Percentiles rank a stretch among this genome's conserved stretches.
phyloP scores from a whole-genome alignment of 2,329 filamentous ascomycete species.

The Paecilomyces fulvus region DNA sequence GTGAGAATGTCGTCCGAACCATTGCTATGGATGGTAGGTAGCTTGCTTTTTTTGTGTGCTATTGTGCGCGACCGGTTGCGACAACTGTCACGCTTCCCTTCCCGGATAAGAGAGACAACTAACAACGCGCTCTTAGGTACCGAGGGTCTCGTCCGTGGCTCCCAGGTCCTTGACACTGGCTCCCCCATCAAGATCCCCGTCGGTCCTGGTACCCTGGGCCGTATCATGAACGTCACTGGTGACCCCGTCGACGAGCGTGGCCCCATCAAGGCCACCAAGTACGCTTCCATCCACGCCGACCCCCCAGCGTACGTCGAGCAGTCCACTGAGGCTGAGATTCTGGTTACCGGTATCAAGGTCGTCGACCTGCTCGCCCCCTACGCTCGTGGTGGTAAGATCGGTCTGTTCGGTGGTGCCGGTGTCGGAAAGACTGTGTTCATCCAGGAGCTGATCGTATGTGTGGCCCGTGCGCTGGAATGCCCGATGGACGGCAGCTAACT shows the following conservation, averaged over 20 bases:
- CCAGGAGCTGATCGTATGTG: constrained; percentile 87
- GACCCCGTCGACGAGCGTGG: constrained; percentile 99
- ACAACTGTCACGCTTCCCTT: background rate
- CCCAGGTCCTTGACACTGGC: constrained; percentile 78
- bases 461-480: background rate
- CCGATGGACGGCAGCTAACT: background rate
- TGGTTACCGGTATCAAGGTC: constrained; percentile 99
- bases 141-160: constrained; percentile 96
- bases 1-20: constrained; percentile 97
- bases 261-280: constrained; percentile 88
- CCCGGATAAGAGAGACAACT: constrained; percentile 11
- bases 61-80: background rate
- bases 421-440: constrained; percentile 99
- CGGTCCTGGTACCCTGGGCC: constrained; percentile 84
- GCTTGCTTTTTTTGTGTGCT: constrained; percentile 21
- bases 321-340: constrained; percentile 90
- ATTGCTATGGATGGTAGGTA: constrained; percentile 98
- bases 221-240: constrained; percentile 99
- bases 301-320: constrained; percentile 89
- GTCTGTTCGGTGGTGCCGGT: constrained; percentile 99
- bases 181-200: constrained; percentile 94
- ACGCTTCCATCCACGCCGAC: constrained; percentile 85
- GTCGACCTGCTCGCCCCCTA: constrained; percentile 98
- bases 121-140: constrained; percentile 58
- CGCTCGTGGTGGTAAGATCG: constrained; percentile 99